phyloP scores from a whole-genome alignment of 441 rosid genomes.

The Brassica hybrid region DNA sequence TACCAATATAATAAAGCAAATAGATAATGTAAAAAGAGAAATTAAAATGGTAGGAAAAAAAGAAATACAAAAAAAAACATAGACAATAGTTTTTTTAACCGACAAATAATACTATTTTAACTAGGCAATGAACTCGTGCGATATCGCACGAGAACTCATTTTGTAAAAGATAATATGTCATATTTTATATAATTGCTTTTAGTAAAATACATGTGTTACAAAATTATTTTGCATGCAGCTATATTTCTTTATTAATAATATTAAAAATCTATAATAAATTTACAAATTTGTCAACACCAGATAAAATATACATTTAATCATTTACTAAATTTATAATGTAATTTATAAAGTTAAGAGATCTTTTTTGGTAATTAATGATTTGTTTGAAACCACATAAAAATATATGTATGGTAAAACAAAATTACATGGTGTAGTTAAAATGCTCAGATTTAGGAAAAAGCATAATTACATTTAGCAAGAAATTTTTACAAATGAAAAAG shows the following conservation, averaged over 20 bases:
- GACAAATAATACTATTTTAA: too few species aligned
- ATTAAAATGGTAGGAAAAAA: too few species aligned
- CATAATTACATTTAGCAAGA: neutral
- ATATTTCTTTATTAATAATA: neutral
- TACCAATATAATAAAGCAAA: too few species aligned
- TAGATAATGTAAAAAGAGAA: too few species aligned
- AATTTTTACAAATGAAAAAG: neutral
- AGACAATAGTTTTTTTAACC: too few species aligned
- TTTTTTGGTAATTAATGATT: neutral
- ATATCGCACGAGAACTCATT: too few species aligned
- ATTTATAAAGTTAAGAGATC: neutral
- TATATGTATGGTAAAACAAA: neutral
- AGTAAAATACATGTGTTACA: neutral
- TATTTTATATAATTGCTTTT: too few species aligned
- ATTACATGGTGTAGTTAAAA: neutral
- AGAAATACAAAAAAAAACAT: too few species aligned
- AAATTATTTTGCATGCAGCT: neutral
- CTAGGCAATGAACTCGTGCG: too few species aligned
- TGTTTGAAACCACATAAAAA: neutral
- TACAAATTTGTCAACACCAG: neutral
- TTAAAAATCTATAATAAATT: too few species aligned
- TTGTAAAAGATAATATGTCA: too few species aligned
- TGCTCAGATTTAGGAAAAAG: neutral
- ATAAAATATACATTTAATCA: neutral
- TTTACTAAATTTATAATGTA: neutral